Conservation (phyloP, 495 filamentous ascomycete species). For the Daldinia loculata region DNA sequence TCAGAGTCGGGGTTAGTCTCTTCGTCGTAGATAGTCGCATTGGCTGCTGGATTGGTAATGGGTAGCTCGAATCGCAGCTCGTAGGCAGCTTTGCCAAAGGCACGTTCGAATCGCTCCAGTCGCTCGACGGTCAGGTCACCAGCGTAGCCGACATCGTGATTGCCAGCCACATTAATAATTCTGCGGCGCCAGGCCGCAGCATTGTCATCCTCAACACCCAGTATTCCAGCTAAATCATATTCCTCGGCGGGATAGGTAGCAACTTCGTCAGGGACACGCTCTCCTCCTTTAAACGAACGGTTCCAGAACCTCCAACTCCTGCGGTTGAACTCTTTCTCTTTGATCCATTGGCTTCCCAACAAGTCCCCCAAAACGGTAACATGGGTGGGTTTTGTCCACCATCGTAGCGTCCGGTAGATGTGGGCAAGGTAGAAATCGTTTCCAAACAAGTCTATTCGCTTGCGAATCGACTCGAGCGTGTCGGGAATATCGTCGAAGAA, state of each 20-base stretch:
- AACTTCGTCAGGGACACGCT: conserved; percentile 71
- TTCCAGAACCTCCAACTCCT: conserved; percentile 82
- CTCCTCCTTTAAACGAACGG: conserved; percentile 75
- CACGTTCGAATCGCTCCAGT: conserved; percentile 78
- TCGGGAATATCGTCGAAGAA: conserved; percentile 70
- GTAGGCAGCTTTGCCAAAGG: conserved; percentile 89
- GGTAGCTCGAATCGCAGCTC: conserved; percentile 77
- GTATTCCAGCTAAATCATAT: conserved; percentile 62
- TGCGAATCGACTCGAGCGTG: conserved; percentile 68
- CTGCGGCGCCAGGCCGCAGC: conserved; percentile 72
- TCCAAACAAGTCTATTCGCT: conserved; percentile 85
- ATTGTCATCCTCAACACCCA: conserved; percentile 49
- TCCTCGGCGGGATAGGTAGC: conserved; percentile 57
- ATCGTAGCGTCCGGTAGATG: conserved; percentile 84
- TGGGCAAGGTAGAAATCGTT: conserved; percentile 96
- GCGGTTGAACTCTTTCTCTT: conserved; percentile 78
- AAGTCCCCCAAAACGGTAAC: conserved; percentile 89
- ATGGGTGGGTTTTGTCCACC: conserved; percentile 86
- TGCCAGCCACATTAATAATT: conserved; percentile 89
- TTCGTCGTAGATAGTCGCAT: conserved; percentile 48
- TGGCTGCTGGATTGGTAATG: conserved; percentile 41
- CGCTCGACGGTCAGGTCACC: conserved; percentile 80
- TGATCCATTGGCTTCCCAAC: conserved; percentile 96
- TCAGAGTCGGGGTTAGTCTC: conserved; percentile 47
- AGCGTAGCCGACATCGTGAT: conserved; percentile 96